These are phyloP conservation scores for Fusarium gaditjirri DNA, from an alignment of 2,329 filamentous ascomycete species.

Conservation along the genomic window DNA sequence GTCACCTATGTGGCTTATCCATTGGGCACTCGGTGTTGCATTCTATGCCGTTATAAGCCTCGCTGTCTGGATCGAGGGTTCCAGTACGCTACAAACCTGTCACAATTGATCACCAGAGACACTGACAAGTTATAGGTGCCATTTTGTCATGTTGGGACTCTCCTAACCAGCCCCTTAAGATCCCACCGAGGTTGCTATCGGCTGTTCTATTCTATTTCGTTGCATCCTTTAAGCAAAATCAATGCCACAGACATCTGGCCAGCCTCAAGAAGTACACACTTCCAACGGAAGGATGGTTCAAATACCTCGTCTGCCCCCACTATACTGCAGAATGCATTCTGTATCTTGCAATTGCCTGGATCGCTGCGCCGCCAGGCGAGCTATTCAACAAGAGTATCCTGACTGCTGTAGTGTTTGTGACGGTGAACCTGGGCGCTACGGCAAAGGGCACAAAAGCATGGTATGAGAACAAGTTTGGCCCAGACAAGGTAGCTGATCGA, in stretches of 20 bases:
- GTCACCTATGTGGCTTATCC: constrained; percentile 85
- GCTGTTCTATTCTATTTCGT: constrained; percentile 73
- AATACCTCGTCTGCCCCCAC: constrained; percentile 81
- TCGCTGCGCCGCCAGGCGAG: constrained; percentile 75
- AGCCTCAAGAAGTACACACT: constrained; percentile 84
- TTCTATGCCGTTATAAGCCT: constrained; percentile 82
- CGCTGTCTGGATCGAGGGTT: constrained; percentile 86
- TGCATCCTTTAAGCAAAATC: constrained; percentile 78
- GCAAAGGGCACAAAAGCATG: constrained; percentile 81
- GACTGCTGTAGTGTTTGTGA: constrained; percentile 77
- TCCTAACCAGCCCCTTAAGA: constrained; percentile 14
- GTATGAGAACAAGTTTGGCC: constrained; percentile 81
- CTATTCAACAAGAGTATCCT: constrained; percentile 78
- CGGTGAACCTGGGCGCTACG: constrained; percentile 82
- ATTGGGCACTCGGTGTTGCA: constrained; percentile 81
- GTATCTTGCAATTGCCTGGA: constrained; percentile 80
- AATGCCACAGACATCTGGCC: constrained; percentile 76
- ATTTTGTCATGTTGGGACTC: constrained; percentile 50
- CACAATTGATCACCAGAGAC: neutral
- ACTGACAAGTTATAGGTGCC: constrained; percentile 43
- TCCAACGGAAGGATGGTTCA: constrained; percentile 78
- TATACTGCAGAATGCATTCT: constrained; percentile 90
- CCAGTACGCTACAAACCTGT: constrained; percentile 59
- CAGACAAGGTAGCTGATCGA: constrained; percentile 67
- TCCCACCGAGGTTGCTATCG: constrained; percentile 49